Conservation (phyloP, 805 yeast species). For the Ogataea corticis region DNA sequence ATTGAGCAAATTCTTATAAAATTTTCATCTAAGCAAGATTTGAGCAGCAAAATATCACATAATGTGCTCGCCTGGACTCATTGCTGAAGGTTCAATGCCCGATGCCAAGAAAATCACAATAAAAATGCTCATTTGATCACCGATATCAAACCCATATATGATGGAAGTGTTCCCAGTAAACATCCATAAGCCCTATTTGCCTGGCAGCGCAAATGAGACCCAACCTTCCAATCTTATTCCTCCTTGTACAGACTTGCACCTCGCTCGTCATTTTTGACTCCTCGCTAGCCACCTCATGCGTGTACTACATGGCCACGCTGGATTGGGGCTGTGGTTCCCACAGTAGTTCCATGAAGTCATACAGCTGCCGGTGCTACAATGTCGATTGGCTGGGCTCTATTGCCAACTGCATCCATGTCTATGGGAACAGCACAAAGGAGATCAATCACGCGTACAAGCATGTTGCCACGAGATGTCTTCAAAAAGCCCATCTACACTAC, state of each 20-base stretch:
- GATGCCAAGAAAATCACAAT: too few relatives aligned
- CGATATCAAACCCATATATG: too few relatives aligned
- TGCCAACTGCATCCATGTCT: slow-evolving; percentile 41
- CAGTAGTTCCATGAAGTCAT: slow-evolving; percentile 35
- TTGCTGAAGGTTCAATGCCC: too few relatives aligned
- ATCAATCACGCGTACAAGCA: slow-evolving; percentile 43
- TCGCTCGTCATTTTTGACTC: slow-evolving; percentile 32
- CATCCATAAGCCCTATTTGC: too few relatives aligned
- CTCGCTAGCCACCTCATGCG: slow-evolving; percentile 41
- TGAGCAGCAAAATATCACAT: too few relatives aligned
- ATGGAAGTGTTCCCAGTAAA: too few relatives aligned
- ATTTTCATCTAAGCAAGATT: too few relatives aligned
- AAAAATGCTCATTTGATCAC: too few relatives aligned
- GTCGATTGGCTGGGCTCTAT: slow-evolving; percentile 46
- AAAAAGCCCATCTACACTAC: slow-evolving; percentile 36
- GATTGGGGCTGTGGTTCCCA: slow-evolving; percentile 46
- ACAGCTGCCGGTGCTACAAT: slow-evolving; percentile 43
- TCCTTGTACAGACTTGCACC: background rate
- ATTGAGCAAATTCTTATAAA: too few relatives aligned
- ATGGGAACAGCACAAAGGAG: slow-evolving; percentile 31
- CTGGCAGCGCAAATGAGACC: too few relatives aligned
- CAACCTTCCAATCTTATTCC: background rate
- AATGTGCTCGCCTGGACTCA: too few relatives aligned
- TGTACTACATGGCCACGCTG: slow-evolving; percentile 38
- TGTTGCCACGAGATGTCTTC: slow-evolving; percentile 36